Percentiles rank a stretch among this genome's conserved stretches.
phyloP scores from a whole-genome alignment of 2,329 filamentous ascomycete genomes.

The Penicillium sp. region DNA sequence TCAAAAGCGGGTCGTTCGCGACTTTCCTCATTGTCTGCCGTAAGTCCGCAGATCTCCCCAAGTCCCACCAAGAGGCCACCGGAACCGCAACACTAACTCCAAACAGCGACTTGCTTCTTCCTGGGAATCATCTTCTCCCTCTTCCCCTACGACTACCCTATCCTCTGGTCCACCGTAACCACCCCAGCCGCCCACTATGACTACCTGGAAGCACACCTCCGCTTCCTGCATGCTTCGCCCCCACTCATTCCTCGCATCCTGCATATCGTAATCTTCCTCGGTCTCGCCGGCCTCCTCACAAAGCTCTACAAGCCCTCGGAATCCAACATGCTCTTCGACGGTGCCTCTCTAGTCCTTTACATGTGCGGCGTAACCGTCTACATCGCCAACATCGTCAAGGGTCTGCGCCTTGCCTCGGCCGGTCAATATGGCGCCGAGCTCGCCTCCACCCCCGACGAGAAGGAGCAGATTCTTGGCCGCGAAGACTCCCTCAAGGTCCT shows the following conservation, averaged over 20 bases:
- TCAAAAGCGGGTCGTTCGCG: constrained; percentile 69
- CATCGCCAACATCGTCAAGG: constrained; percentile 94
- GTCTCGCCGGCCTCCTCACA: constrained; percentile 83
- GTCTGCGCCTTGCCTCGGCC: constrained; percentile 76
- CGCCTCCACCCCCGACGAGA: constrained; percentile 47
- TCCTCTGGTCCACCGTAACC: constrained; percentile 47
- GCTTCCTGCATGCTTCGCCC: constrained; percentile 86
- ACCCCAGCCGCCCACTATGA: constrained; percentile 67
- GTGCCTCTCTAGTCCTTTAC: constrained; percentile 70
- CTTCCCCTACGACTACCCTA: constrained; percentile 77
- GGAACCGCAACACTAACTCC: constrained; percentile 14
- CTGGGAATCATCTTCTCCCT: constrained; percentile 95
- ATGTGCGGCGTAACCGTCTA: constrained; percentile 90
- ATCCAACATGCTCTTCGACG: constrained; percentile 93
- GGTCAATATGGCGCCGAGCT: constrained; percentile 63
- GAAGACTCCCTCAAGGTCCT: constrained; percentile 91
- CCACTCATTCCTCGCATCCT: constrained; percentile 91
- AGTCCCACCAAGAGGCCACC: constrained; percentile 7
- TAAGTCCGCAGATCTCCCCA: constrained; percentile 53
- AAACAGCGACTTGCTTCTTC: constrained; percentile 86
- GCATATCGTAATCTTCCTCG: constrained; percentile 87
- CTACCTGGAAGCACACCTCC: constrained; percentile 85
- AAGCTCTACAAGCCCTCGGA: constrained; percentile 95
- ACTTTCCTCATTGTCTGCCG: constrained; percentile 96
- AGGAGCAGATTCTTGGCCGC: constrained; percentile 70